Percentiles rank a stretch among this genome's conserved stretches.
These are phyloP conservation scores for Phaeophleospora eucalypticola DNA, from an alignment of 2,329 filamentous ascomycete species.

Conservation along the genomic window DNA sequence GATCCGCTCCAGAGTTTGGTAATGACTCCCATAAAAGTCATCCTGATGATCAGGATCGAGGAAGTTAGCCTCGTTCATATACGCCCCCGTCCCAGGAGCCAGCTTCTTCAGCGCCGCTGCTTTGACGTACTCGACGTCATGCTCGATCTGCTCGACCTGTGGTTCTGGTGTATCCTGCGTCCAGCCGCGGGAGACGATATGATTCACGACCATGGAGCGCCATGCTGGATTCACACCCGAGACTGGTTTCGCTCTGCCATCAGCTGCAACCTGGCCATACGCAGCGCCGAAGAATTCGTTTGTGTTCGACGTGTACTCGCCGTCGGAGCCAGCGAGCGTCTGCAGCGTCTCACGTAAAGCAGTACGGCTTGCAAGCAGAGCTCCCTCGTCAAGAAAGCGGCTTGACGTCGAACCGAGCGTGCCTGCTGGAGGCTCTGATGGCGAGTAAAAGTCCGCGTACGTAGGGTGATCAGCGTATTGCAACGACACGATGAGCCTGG, in stretches of 20 bases:
- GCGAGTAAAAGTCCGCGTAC: slow-evolving; percentile 29
- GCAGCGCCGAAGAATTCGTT: slow-evolving; percentile 36
- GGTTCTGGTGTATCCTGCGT: slow-evolving; percentile 11
- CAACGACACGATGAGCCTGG: slow-evolving; percentile 28
- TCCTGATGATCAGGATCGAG: slow-evolving; percentile 16
- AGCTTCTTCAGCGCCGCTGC: slow-evolving; percentile 29
- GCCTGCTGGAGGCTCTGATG: slow-evolving; percentile 14
- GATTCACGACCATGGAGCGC: slow-evolving; percentile 41
- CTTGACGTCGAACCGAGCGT: slow-evolving; percentile 23
- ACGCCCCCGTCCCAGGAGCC: slow-evolving; percentile 34
- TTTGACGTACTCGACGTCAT: slow-evolving; percentile 34
- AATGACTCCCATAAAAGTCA: slow-evolving; percentile 20
- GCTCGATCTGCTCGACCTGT: slow-evolving; percentile 18
- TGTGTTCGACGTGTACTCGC: slow-evolving; percentile 30
- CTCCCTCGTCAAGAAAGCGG: slow-evolving; percentile 14
- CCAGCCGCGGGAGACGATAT: slow-evolving; percentile 29
- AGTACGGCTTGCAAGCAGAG: slow-evolving; percentile 16
- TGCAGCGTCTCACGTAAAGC: slow-evolving; percentile 17
- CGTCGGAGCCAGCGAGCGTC: slow-evolving; percentile 23
- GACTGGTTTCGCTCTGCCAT: slow-evolving; percentile 39
- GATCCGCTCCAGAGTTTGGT: slow-evolving; percentile 11
- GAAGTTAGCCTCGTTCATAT: slow-evolving; percentile 35
- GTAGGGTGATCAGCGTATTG: slow-evolving; percentile 22
- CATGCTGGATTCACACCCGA: slow-evolving; percentile 51
- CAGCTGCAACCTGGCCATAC: slow-evolving; percentile 31